Conservation (phyloP, 495 filamentous ascomycete genomes). For the Arthonia radiata region DNA sequence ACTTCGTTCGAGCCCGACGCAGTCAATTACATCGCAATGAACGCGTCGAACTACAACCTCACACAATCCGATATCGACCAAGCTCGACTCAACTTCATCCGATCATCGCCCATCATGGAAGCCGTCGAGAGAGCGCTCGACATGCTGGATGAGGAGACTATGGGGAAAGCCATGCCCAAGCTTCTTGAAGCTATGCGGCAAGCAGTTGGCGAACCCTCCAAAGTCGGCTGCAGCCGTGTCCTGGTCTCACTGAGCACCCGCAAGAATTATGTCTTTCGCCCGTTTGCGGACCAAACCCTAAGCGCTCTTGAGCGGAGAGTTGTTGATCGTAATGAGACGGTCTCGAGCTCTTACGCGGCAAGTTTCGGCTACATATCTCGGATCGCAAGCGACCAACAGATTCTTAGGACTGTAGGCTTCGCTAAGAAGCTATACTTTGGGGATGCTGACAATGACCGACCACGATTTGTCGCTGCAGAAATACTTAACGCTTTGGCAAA, state of each 20-base stretch:
- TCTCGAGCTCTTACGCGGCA: slow-evolving; percentile 62
- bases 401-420: slow-evolving; percentile 38
- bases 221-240: slow-evolving; percentile 71
- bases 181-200: slow-evolving; percentile 60
- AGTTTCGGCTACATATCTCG: slow-evolving; percentile 68
- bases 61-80: slow-evolving; percentile 72
- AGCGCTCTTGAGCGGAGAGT: slow-evolving; percentile 52
- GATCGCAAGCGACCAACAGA: slow-evolving; percentile 40
- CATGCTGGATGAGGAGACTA: slow-evolving; percentile 49
- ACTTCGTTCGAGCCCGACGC: slow-evolving; percentile 68
- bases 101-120: slow-evolving; percentile 75
- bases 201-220: slow-evolving; percentile 72
- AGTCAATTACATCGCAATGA: slow-evolving; percentile 79
- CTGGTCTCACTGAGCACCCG: slow-evolving; percentile 69
- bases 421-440: slow-evolving; percentile 54
- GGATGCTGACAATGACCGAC: slow-evolving; percentile 46
- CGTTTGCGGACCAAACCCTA: slow-evolving; percentile 55
- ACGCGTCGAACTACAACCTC: slow-evolving; percentile 63
- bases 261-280: slow-evolving; percentile 43
- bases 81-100: slow-evolving; percentile 50
- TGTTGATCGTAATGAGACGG: slow-evolving; percentile 74
- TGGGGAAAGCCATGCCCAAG: slow-evolving; percentile 40
- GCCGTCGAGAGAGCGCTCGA: slow-evolving; percentile 79
- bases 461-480: slow-evolving; percentile 52
- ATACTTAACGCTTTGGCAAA: slow-evolving; percentile 59